Evolutionary conservation across 306 rosid genomes (phyloP).

Genomic region (Malus asiatica): DNA sequence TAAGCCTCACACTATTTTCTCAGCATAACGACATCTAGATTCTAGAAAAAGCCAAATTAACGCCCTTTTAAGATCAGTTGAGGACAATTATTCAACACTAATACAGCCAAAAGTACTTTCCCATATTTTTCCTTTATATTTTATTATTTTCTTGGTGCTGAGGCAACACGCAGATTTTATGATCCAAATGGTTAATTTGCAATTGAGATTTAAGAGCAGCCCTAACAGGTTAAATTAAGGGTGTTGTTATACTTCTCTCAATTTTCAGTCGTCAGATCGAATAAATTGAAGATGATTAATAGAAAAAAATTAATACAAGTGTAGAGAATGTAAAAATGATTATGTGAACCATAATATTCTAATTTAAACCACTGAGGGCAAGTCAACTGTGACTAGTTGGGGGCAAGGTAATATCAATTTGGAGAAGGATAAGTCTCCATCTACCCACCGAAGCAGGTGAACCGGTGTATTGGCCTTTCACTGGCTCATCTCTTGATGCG

Average conservation of each 20-base stretch:
- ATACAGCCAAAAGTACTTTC: neutral
- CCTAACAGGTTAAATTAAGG: too few species aligned
- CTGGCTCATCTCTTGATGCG: neutral
- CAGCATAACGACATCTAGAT: slow-evolving; percentile 7
- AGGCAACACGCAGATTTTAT: neutral
- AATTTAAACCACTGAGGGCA: too few species aligned
- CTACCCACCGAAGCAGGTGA: neutral
- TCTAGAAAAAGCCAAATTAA: slow-evolving; percentile 17
- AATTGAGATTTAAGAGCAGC: neutral
- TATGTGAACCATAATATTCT: too few species aligned
- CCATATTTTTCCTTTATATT: neutral
- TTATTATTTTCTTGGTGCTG: neutral
- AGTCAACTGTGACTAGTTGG: neutral
- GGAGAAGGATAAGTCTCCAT: neutral
- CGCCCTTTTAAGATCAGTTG: neutral
- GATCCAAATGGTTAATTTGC: neutral
- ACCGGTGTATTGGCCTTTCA: neutral
- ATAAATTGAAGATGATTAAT: too few species aligned
- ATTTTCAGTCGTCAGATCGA: rapidly evolving
- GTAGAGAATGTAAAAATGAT: too few species aligned
- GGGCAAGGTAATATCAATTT: neutral
- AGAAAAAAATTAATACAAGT: too few species aligned
- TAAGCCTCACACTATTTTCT: slow-evolving; percentile 4
- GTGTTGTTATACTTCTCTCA: too few species aligned
- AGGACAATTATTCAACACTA: neutral